These are phyloP conservation scores for Lipomyces spencermartinsiae DNA, from an alignment of 805 yeast species.

Conservation along the genomic window DNA sequence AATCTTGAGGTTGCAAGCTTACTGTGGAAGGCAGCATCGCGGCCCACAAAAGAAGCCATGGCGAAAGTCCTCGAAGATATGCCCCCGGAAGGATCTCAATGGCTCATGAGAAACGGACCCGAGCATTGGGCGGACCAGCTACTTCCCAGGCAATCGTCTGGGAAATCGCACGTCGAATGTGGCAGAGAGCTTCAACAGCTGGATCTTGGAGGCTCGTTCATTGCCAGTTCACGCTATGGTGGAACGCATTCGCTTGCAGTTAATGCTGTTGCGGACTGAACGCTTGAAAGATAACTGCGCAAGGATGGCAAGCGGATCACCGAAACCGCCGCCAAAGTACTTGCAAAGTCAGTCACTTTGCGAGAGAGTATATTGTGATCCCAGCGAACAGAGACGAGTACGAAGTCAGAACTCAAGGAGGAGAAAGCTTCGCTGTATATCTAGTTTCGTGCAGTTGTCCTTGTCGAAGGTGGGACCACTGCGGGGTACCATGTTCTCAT, in stretches of 20 bases:
- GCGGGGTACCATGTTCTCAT: not conserved
- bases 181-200: not conserved
- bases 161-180: constrained; percentile 1
- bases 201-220: not conserved
- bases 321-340: not conserved
- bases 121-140: constrained; percentile 8
- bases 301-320: not conserved
- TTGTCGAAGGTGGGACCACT: not conserved
- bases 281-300: not conserved
- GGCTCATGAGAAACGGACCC: not conserved
- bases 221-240: constrained; percentile 4
- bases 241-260: constrained; percentile 1
- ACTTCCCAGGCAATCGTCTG: not conserved
- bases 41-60: not conserved
- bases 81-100: not conserved
- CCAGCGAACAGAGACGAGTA: not conserved
- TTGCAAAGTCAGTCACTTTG: not conserved
- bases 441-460: not conserved
- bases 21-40: not conserved
- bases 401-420: constrained; percentile 6
- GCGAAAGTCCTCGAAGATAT: not conserved
- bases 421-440: not conserved
- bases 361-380: not conserved
- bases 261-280: not conserved
- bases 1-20: not conserved